Evolutionary conservation across 805 yeast genomes (phyloP).

Genomic region (Yarrowia sp.): DNA sequence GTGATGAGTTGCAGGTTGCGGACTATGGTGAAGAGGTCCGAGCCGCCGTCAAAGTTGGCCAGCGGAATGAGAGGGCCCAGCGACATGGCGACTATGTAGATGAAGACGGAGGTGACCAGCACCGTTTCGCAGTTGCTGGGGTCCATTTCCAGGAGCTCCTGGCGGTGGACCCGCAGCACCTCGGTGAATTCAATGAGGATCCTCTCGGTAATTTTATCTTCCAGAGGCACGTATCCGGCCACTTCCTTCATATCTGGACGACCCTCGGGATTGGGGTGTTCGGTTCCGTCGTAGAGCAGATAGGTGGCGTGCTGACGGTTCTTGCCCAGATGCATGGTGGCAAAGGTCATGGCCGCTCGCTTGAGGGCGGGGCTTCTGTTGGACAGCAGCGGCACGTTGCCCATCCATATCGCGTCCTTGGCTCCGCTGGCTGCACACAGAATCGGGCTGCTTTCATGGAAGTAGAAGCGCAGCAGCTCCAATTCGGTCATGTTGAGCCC

Average conservation of each 20-base stretch:
- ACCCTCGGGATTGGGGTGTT: not conserved
- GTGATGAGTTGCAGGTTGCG: not conserved
- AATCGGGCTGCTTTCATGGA: slow-evolving; percentile 6
- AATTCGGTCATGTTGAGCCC: slow-evolving; percentile 24
- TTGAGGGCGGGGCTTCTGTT: slow-evolving; percentile 11
- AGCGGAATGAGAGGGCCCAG: slow-evolving; percentile 18
- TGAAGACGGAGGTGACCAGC: slow-evolving; percentile 1
- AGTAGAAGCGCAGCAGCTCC: slow-evolving; percentile 20
- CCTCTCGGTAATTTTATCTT: not conserved
- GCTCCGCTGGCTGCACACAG: slow-evolving; percentile 6
- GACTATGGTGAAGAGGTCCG: slow-evolving; percentile 13
- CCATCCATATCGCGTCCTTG: slow-evolving; percentile 6
- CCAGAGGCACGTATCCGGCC: slow-evolving; percentile 17
- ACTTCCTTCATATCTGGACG: slow-evolving; percentile 12
- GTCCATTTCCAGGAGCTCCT: not conserved
- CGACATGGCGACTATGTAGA: slow-evolving; percentile 23
- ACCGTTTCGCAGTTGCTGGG: not conserved
- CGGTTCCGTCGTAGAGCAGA: not conserved
- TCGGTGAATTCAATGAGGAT: slow-evolving; percentile 12
- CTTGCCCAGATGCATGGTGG: slow-evolving; percentile 6
- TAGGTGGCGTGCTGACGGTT: not conserved
- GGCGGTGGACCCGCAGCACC: not conserved
- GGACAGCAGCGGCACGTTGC: not conserved
- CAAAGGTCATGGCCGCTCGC: slow-evolving; percentile 17
- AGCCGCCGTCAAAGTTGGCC: slow-evolving; percentile 12